Evolutionary conservation across 2,329 filamentous ascomycete genomes (phyloP), one percentile per base, ranked within the genome.

Genomic region (Mycosphaerella sp.): DNA sequence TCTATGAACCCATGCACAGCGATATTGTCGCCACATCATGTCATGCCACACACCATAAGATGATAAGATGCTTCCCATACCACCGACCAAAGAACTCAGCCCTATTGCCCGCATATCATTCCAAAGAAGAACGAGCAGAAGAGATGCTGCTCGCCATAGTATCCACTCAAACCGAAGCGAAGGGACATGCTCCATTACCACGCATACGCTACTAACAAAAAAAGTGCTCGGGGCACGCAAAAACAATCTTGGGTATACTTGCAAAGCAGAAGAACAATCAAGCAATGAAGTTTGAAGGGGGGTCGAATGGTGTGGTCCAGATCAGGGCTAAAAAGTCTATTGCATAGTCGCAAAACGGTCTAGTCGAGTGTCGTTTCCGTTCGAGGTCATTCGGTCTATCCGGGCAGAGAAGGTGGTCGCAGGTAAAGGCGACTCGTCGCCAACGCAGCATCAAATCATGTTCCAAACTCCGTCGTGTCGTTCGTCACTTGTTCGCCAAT

Each of bases 161-260:
- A 25, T 25, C 30, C 30, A 34, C 30, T 34, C 30, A 34, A 34
- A 34, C 13, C 10, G 30, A 34, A n/a, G 7, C 21, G 21, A 25
- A 34, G 13, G 10, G 13, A 34, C 30, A 34, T 34, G 30, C 8
- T 34, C 30, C 30, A n/a, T n/a, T 34, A 5, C 30, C 21, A 25
- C 21, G 21, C 21, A 5, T 25, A 25, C 21, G 21, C 21, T 25
- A 25, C 21, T 25, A 25, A 25, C 21, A 25, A 25, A 25, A 25
- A 25, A 25, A 25, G 21, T 39, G 39, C 39, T 41, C 39, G 39
- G 18, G 16, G 16, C 36, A 39, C 36, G n/a, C 36, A 6, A 5
- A 25, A 39, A 39, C 4, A 41, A 41, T 41, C 39, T 41, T 41
- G 39, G 39, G 39, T 41, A 41, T 41, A 41, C 39, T 41, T 41